Evolutionary conservation across 2,329 filamentous ascomycete genomes (phyloP).

Genomic region (Allantophomopsis lycopodina): DNA sequence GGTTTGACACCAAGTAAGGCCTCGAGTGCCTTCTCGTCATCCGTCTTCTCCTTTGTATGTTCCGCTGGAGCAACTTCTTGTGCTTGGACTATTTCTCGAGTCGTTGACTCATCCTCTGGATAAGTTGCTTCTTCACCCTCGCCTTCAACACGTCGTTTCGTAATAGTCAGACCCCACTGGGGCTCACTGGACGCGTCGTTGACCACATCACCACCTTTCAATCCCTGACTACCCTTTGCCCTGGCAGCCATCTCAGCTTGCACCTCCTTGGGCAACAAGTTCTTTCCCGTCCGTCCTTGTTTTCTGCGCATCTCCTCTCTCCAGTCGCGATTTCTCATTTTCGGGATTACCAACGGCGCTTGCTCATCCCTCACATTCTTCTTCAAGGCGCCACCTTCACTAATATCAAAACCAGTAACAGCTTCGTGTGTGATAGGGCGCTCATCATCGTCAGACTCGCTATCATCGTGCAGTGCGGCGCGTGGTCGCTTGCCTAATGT

Average conservation of each 20-base stretch:
- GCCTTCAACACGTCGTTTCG: slow-evolving; percentile 20
- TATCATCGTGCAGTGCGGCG: slow-evolving; percentile 28
- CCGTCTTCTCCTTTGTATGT: slow-evolving; percentile 27
- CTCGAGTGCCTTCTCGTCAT: slow-evolving; percentile 51
- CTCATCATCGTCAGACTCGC: slow-evolving; percentile 30
- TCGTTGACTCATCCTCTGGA: slow-evolving; percentile 2
- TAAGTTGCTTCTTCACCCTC: slow-evolving; percentile 15
- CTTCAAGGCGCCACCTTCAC: slow-evolving; percentile 27
- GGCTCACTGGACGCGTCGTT: slow-evolving; percentile 20
- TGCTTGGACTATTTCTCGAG: slow-evolving; percentile 7
- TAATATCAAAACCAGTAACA: slow-evolving; percentile 31
- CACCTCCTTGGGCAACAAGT: slow-evolving; percentile 39
- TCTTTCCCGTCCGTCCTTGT: slow-evolving; percentile 28
- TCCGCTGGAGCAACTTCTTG: slow-evolving; percentile 12
- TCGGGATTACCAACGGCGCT: slow-evolving; percentile 39
- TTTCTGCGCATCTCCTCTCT: slow-evolving; percentile 35
- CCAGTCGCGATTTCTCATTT: slow-evolving; percentile 48
- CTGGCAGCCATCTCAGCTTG: slow-evolving; percentile 22
- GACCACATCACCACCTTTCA: slow-evolving; percentile 31
- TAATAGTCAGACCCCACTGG: slow-evolving; percentile 34
- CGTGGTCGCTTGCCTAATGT: slow-evolving; percentile 26
- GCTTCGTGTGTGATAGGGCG: slow-evolving; percentile 24
- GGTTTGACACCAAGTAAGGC: slow-evolving; percentile 46
- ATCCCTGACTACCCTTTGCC: slow-evolving; percentile 17
- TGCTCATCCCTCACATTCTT: slow-evolving; percentile 18